Evolutionary conservation across 257 asterid species (phyloP).

Genomic region (Plectranthus barbatus): DNA sequence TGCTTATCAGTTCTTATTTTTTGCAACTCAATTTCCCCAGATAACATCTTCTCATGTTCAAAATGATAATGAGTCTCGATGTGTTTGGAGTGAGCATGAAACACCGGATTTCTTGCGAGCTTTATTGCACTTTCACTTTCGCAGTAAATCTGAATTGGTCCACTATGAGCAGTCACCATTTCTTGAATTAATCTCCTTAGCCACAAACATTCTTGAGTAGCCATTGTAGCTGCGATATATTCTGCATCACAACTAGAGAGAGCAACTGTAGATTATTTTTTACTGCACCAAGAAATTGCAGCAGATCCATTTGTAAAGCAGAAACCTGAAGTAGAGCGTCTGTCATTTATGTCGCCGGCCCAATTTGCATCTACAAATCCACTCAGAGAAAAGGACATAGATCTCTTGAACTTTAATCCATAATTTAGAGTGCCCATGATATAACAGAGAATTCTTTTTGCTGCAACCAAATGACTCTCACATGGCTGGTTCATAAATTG

Average conservation of each 20-base stretch:
- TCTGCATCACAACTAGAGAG: no score
- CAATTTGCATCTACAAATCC: slow-evolving; percentile 20
- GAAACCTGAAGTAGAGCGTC: slow-evolving; percentile 10
- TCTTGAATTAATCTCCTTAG: no score
- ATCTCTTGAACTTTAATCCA: neutral
- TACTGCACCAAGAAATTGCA: slow-evolving; percentile 17
- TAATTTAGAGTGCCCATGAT: neutral
- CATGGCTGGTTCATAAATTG: slow-evolving; percentile 15
- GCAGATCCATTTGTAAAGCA: slow-evolving; percentile 12
- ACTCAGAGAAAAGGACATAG: neutral
- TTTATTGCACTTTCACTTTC: no score
- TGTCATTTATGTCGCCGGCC: slow-evolving; percentile 15
- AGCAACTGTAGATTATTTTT: no score
- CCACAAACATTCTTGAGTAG: slow-evolving; percentile 19
- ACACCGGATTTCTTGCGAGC: no score
- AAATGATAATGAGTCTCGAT: no score
- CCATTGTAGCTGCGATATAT: neutral
- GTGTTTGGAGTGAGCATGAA: no score
- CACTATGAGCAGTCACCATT: no score
- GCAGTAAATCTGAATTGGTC: no score
- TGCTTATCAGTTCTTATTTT: no score
- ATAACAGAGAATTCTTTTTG: slow-evolving; percentile 15
- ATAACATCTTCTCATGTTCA: no score
- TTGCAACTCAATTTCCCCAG: no score
- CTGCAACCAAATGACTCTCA: slow-evolving; percentile 1